Evolutionary conservation across 2,329 filamentous ascomycete genomes (phyloP).

Genomic region (Ambrosiella cleistominuta): DNA sequence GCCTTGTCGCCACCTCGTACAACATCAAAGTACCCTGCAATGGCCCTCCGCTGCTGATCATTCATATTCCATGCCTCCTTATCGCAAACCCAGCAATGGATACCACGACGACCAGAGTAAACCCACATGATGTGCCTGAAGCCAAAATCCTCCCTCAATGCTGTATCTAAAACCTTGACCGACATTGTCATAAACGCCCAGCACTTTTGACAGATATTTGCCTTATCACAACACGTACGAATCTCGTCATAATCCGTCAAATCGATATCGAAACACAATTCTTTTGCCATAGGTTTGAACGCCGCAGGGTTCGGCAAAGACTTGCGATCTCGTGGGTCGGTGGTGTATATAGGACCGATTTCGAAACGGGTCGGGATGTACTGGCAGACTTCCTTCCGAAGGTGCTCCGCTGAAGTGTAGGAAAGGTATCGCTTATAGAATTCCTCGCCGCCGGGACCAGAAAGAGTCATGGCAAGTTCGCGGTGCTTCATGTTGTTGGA

Average conservation of each 20-base stretch:
- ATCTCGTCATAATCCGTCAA: slow-evolving; percentile 97
- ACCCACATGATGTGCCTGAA: slow-evolving; percentile 98
- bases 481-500: slow-evolving; percentile 79
- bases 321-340: slow-evolving; percentile 88
- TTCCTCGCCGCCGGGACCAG: slow-evolving; percentile 40
- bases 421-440: slow-evolving; percentile 84
- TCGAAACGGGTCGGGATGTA: slow-evolving; percentile 89
- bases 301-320: slow-evolving; percentile 60
- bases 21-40: slow-evolving; percentile 80
- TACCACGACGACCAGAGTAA: slow-evolving; percentile 89
- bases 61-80: slow-evolving; percentile 68
- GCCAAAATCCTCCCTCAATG: slow-evolving; percentile 83
- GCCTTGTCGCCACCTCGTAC: slow-evolving; percentile 72
- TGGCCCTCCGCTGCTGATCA: slow-evolving; percentile 66
- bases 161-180: slow-evolving; percentile 78
- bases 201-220: slow-evolving; percentile 84
- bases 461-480: slow-evolving; percentile 91
- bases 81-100: slow-evolving; percentile 96
- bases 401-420: slow-evolving; percentile 35
- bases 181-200: slow-evolving; percentile 98
- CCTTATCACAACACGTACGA: slow-evolving; percentile 82
- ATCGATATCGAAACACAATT: slow-evolving; percentile 98
- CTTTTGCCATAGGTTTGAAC: slow-evolving; percentile 78
- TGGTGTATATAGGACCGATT: slow-evolving; percentile 91
- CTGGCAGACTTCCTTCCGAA: slow-evolving; percentile 80